These are phyloP conservation scores for Rhododendron ovatum DNA, from an alignment of 148 eudicot species.

Conservation along the genomic window DNA sequence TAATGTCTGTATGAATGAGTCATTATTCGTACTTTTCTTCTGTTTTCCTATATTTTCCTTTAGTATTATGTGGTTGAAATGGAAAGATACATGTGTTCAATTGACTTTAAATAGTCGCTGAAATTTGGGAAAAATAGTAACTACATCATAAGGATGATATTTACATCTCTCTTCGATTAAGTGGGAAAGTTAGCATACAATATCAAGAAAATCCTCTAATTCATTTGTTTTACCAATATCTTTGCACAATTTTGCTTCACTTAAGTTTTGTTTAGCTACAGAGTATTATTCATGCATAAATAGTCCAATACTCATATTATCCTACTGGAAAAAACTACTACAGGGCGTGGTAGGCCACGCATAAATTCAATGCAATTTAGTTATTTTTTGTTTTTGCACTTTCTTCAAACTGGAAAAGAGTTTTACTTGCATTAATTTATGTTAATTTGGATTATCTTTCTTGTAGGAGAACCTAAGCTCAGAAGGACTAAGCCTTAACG, in stretches of 20 bases:
- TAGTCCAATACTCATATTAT: neutral
- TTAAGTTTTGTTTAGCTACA: neutral
- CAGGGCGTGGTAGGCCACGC: neutral
- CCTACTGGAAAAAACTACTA: neutral
- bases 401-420: neutral
- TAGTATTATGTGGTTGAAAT: neutral
- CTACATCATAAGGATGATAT: neutral
- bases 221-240: neutral
- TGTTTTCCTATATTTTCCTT: neutral
- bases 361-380: neutral
- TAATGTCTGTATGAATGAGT: neutral
- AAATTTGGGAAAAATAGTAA: neutral
- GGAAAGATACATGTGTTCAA: neutral
- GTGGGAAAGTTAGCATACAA: neutral
- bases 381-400: neutral
- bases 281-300: neutral
- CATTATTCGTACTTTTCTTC: neutral
- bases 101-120: neutral
- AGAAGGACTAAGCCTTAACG: conserved; percentile 55
- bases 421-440: neutral
- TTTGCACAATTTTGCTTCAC: neutral
- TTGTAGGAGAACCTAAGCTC: conserved; percentile 53
- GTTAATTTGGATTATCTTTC: neutral
- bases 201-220: neutral
- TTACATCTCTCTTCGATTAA: neutral